These are phyloP conservation scores for Alternaria postmessia DNA, from an alignment of 2,329 filamentous ascomycete genomes.

Conservation along the genomic window DNA sequence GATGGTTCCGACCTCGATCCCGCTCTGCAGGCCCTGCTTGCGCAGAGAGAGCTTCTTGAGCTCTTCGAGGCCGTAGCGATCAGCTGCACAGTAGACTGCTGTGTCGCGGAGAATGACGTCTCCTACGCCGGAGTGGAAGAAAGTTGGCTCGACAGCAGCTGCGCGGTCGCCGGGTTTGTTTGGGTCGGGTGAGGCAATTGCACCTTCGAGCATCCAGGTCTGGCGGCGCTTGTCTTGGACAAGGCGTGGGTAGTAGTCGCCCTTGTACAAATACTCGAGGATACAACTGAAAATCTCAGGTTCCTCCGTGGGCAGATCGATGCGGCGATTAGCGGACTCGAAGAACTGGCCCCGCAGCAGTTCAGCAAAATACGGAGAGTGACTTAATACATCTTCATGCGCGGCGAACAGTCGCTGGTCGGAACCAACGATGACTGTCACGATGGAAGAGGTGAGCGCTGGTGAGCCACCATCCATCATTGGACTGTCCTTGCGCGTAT, in stretches of 20 bases:
- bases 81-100: constrained; percentile 90
- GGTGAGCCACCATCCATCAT: constrained; percentile 59
- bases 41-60: constrained; percentile 89
- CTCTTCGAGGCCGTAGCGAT: constrained; percentile 89
- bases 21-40: constrained; percentile 93
- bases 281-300: constrained; percentile 92
- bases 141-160: constrained; percentile 71
- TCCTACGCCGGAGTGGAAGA: constrained; percentile 77
- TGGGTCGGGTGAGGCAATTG: constrained; percentile 63
- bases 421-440: constrained; percentile 83
- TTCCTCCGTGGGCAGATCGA: constrained; percentile 80
- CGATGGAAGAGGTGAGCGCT: constrained; percentile 73
- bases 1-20: constrained; percentile 91
- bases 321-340: constrained; percentile 74
- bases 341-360: constrained; percentile 76
- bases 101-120: constrained; percentile 89
- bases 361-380: constrained; percentile 83
- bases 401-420: constrained; percentile 93
- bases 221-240: constrained; percentile 84
- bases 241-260: constrained; percentile 91
- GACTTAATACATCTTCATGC: constrained; percentile 88
- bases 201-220: constrained; percentile 89
- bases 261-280: constrained; percentile 97
- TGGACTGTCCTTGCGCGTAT: constrained; percentile 66
- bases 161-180: constrained; percentile 65